Conservation (phyloP, 2,329 filamentous ascomycete species). For the Pseudogymnoascus sp. region DNA sequence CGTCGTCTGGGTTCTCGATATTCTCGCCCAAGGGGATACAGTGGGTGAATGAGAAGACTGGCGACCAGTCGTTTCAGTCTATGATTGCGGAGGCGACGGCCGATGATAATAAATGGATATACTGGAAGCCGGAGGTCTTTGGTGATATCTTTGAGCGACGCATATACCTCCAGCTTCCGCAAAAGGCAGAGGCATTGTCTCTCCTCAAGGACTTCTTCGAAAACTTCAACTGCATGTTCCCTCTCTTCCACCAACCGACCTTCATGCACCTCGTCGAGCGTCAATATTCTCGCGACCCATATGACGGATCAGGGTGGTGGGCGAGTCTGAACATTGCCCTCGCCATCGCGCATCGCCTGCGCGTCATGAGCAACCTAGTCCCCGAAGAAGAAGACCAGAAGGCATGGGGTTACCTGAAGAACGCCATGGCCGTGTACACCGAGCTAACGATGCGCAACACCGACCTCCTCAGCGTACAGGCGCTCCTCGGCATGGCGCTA, state of each 20-base stretch:
- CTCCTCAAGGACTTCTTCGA: constrained; percentile 91
- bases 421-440: constrained; percentile 85
- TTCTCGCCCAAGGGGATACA: constrained; percentile 97
- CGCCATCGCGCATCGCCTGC: constrained; percentile 84
- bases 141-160: constrained; percentile 80
- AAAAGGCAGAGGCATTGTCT: constrained; percentile 79
- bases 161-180: constrained; percentile 67
- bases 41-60: constrained; percentile 97
- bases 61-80: constrained; percentile 86
- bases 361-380: constrained; percentile 91
- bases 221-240: constrained; percentile 99
- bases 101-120: constrained; percentile 90
- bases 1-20: constrained; percentile 95
- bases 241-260: constrained; percentile 91
- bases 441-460: constrained; percentile 95
- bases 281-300: constrained; percentile 87
- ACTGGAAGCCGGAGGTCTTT: constrained; percentile 98
- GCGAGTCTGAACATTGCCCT: constrained; percentile 89
- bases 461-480: constrained; percentile 89
- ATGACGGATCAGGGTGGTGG: constrained; percentile 97
- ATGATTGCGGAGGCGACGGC: constrained; percentile 91
- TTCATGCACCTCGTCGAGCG: constrained; percentile 96
- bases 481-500: constrained; percentile 82
- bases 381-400: constrained; percentile 87
- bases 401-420: constrained; percentile 93